These are phyloP conservation scores for Coemansia sp. DNA, from an alignment of 192 early-diverging fungal genomes.

Conservation along the genomic window DNA sequence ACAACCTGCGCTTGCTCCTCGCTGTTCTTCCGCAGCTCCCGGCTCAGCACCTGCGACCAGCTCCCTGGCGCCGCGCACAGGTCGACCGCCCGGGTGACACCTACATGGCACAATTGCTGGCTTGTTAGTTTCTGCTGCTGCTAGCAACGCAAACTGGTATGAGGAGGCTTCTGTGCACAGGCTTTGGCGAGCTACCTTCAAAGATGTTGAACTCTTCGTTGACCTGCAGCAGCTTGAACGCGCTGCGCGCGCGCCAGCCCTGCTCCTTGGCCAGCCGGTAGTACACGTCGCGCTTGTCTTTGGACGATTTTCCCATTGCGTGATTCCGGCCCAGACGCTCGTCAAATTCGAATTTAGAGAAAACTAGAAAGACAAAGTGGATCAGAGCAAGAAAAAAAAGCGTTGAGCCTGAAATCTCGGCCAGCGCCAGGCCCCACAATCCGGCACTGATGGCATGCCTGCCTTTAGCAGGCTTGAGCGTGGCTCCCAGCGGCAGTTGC, in stretches of 20 bases:
- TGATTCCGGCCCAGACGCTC: no score
- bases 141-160: not conserved
- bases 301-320: constrained; percentile 86
- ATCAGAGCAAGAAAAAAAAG: not conserved
- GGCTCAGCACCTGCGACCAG: constrained; percentile 91
- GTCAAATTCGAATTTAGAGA: not conserved
- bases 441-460: not conserved
- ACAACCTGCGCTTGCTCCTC: constrained; percentile 72
- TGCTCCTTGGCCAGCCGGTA: constrained; percentile 97
- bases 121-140: constrained; percentile 3
- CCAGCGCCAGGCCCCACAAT: no score
- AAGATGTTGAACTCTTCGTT: constrained; percentile 95
- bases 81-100: constrained; percentile 87
- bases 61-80: constrained; percentile 96
- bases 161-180: not conserved
- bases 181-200: constrained; percentile 59
- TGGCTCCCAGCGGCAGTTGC: no score
- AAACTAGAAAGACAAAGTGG: not conserved
- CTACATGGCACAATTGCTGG: constrained; percentile 15
- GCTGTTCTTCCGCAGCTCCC: constrained; percentile 55
- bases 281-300: constrained; percentile 95
- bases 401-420: not conserved
- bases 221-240: constrained; percentile 95
- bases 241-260: constrained; percentile 94
- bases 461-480: not conserved